Conservation (phyloP, 2,329 filamentous ascomycete species). For the Fusarium tupiense region DNA sequence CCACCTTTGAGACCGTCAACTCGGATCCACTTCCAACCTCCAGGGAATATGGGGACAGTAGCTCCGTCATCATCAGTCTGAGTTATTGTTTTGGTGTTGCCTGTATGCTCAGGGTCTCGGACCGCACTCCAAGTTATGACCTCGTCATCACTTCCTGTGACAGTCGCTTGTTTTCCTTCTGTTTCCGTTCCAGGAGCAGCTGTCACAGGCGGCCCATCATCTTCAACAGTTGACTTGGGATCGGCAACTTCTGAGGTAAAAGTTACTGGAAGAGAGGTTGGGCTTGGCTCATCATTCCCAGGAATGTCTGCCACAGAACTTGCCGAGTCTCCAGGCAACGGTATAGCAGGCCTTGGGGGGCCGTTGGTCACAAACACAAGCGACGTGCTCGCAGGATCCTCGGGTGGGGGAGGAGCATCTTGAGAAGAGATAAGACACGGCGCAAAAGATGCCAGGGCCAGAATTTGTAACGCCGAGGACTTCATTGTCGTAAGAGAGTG, state of each 20-base stretch:
- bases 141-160: neutral
- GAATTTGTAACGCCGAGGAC: too few relatives aligned
- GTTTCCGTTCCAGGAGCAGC: neutral
- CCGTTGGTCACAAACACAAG: too few relatives aligned
- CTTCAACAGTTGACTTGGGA: neutral
- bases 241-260: neutral
- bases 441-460: too few relatives aligned
- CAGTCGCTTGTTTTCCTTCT: neutral
- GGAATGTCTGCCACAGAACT: too few relatives aligned
- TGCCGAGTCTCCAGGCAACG: too few relatives aligned
- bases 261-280: too few relatives aligned
- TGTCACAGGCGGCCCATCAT: neutral
- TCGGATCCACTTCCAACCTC: neutral
- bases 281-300: too few relatives aligned
- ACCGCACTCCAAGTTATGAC: neutral
- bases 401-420: too few relatives aligned
- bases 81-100: neutral
- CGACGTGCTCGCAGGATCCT: too few relatives aligned
- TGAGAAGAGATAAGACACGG: too few relatives aligned
- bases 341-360: too few relatives aligned
- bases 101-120: neutral
- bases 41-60: neutral
- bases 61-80: neutral
- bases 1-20: neutral
- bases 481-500: too few relatives aligned